Base-by-base conservation (phyloP, 2,329 filamentous ascomycete genomes). In the Colletotrichum tofieldiae region DNA sequence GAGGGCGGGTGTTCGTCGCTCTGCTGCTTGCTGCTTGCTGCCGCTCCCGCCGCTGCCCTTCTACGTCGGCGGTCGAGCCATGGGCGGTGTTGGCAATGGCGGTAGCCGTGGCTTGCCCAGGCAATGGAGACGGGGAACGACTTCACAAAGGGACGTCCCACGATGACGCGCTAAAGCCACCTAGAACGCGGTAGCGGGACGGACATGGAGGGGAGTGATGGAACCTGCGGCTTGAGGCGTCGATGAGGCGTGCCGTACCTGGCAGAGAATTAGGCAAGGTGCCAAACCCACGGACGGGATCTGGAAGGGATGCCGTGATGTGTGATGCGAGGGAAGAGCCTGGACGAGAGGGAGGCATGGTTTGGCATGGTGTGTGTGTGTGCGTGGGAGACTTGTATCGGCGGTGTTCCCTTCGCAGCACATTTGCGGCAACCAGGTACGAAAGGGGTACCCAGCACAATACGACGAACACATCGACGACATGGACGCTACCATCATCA, bases 301-400 rank as follows among this genome's bases (percentile, higher is more conserved):
- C 65, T 68, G 69, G 69, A 60, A 72, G 70, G 70, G 70, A 72
- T 69, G 59, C 45, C 56, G 39, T 14, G 65, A 63, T 41, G 32
- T 37, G 29, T 14, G 58, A 51, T 62, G 43, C 43, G 37, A 68
- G 63, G 35, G 68, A 70, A 56, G 56, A 55, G 64, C 59, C 43
- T 58, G 63, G 51, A 71, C 35, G 61, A 52, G 29, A 43, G 47
- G 45, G 49, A 43, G 47, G 65, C 51, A 63, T 60, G 68, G 59
- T 23, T 68, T 52, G 66, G 51, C 52, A 63, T 69, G 69, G 59
- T 39, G 69, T 63, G 59, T 39, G 69, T 63, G 59, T 43, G 39
- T 58, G 23, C 43, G 39, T 58, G 60, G 37, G 37, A 52, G 26
- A 37, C 41, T 52, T 54, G 68, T 67, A 67, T 23, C 49, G n/a